phyloP scores from a whole-genome alignment of 208 protist species.

The Vickermania ingenoplastis region DNA sequence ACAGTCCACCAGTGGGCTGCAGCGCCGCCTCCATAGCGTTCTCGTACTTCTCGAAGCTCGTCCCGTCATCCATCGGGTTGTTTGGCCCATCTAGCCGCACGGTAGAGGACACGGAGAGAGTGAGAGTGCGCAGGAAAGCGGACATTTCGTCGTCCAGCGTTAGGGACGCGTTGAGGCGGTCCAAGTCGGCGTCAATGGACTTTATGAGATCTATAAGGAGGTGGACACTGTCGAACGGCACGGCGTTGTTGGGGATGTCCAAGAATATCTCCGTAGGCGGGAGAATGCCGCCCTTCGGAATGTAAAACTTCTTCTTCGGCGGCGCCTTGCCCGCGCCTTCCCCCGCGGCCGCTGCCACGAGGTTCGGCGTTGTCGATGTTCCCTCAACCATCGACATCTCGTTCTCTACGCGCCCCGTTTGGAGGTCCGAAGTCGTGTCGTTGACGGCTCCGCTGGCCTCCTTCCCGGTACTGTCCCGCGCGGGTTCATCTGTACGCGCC shows the following conservation, averaged over 20 bases:
- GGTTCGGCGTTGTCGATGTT: not conserved
- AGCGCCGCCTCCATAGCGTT: constrained; percentile 41
- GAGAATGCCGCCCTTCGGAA: not conserved
- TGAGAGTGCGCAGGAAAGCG: constrained; percentile 79
- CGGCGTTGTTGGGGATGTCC: constrained; percentile 16
- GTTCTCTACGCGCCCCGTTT: constrained; percentile 9
- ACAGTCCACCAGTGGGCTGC: constrained; percentile 35
- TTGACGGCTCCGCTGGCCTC: constrained; percentile 11
- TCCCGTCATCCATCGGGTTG: constrained; percentile 2
- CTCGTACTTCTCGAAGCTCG: constrained; percentile 18
- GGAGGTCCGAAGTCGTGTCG: constrained; percentile 23
- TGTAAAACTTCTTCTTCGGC: not conserved
- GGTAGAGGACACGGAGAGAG: constrained; percentile 70
- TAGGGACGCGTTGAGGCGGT: constrained; percentile 41
- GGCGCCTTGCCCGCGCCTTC: not conserved
- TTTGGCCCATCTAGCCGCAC: constrained; percentile 31
- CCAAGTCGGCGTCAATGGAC: constrained; percentile 36
- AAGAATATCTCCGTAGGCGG: constrained; percentile 7
- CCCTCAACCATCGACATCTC: not conserved
- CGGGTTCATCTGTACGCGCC: constrained; percentile 34
- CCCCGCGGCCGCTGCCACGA: not conserved
- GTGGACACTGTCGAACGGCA: constrained; percentile 52
- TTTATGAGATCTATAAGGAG: constrained; percentile 35
- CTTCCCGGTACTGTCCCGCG: constrained; percentile 42
- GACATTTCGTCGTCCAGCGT: constrained; percentile 80